Conservation (phyloP, 1,139 yeast genomes). For the Nadsonia commutata region DNA sequence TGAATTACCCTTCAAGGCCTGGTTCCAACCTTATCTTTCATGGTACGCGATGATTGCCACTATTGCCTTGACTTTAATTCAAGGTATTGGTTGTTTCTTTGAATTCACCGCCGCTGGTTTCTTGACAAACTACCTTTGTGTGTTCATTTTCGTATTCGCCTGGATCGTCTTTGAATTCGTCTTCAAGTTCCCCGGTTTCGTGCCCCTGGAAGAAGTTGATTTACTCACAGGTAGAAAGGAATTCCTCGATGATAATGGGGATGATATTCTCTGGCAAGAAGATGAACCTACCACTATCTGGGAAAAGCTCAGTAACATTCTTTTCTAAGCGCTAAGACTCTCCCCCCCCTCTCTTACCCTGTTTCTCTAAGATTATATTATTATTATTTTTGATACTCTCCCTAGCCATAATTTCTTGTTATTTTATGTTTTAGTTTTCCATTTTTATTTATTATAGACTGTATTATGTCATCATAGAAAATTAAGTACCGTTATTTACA, state of each 20-base stretch:
- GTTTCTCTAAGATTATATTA: no score
- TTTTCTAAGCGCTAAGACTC: neutral
- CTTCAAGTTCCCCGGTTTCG: constrained; percentile 36
- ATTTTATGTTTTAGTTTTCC: no score
- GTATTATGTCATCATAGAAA: no score
- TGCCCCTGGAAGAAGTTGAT: constrained; percentile 51
- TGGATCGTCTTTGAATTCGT: constrained; percentile 39
- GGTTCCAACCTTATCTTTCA: constrained; percentile 5
- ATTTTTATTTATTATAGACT: no score
- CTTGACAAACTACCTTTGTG: constrained; percentile 54
- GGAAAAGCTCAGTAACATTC: constrained; percentile 4
- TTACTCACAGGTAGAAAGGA: constrained; percentile 64
- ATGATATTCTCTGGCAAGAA: constrained; percentile 5
- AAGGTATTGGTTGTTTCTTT: constrained; percentile 56
- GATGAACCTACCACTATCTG: constrained; percentile 3
- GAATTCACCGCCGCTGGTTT: constrained; percentile 47
- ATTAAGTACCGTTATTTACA: no score
- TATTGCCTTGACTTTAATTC: constrained; percentile 37
- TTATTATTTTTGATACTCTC: no score
- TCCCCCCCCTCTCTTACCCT: no score
- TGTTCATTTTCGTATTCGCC: constrained; percentile 38
- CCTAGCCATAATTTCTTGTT: no score
- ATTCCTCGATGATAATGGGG: constrained; percentile 10
- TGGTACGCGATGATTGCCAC: constrained; percentile 6
- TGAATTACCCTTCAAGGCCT: constrained; percentile 29